These are phyloP conservation scores for Penicillium sp. DNA, from an alignment of 2,329 filamentous ascomycete species.

Conservation along the genomic window DNA sequence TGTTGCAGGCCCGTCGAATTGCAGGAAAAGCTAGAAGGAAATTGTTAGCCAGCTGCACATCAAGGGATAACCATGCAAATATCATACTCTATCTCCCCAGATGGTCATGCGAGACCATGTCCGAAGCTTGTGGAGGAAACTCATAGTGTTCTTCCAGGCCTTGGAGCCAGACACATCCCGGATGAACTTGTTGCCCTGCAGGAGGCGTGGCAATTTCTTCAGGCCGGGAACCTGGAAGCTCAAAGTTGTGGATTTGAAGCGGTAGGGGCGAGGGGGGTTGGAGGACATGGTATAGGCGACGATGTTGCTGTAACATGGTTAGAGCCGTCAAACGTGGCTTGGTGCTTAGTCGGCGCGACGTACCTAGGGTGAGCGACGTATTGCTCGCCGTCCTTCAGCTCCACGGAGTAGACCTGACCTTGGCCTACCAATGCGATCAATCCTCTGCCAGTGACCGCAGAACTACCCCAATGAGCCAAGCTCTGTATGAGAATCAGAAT, in stretches of 20 bases:
- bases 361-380: slow-evolving; percentile 84
- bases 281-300: slow-evolving; percentile 84
- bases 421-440: slow-evolving; percentile 82
- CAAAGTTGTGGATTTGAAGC: slow-evolving; percentile 78
- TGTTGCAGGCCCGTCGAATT: slow-evolving; percentile 84
- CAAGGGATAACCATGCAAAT: not conserved
- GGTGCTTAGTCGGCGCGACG: slow-evolving; percentile 11
- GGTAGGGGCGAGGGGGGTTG: slow-evolving; percentile 78
- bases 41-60: slow-evolving; percentile 3
- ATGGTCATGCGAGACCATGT: slow-evolving; percentile 81
- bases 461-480: slow-evolving; percentile 89
- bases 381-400: slow-evolving; percentile 80
- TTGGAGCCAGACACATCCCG: slow-evolving; percentile 72
- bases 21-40: slow-evolving; percentile 72
- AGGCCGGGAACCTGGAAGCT: slow-evolving; percentile 77
- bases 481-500: slow-evolving; percentile 57
- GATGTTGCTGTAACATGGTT: slow-evolving; percentile 67
- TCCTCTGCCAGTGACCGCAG: slow-evolving; percentile 84
- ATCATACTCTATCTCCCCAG: slow-evolving; percentile 80
- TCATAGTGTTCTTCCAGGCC: slow-evolving; percentile 72
- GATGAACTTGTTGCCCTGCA: slow-evolving; percentile 76
- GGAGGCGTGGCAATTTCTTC: slow-evolving; percentile 62
- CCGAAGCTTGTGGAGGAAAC: slow-evolving; percentile 70
- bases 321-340: not conserved
- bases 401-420: slow-evolving; percentile 87